These are phyloP conservation scores for Musa troglodytarum DNA, from an alignment of 176 grass and related monocot species.

Conservation along the genomic window DNA sequence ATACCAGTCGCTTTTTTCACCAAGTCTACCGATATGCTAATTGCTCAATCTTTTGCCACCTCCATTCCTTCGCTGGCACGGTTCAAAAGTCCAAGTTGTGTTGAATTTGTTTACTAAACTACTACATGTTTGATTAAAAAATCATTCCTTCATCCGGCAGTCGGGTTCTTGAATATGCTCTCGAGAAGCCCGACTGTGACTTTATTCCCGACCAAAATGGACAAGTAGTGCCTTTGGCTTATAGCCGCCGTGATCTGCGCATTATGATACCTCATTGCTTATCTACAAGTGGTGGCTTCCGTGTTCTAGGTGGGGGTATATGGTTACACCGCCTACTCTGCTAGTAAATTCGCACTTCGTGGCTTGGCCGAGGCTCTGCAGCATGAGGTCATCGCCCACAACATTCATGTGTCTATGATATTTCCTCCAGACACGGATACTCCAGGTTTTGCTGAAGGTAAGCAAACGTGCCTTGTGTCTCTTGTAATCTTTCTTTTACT, in stretches of 20 bases:
- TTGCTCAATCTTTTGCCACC: too few relatives aligned
- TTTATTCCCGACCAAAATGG: too few relatives aligned
- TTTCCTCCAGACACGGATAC: conserved; percentile 90
- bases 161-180: too few relatives aligned
- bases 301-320: conserved; percentile 76
- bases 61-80: too few relatives aligned
- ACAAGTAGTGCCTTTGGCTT: too few relatives aligned
- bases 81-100: too few relatives aligned
- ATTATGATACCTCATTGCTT: neutral
- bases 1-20: neutral
- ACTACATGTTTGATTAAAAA: too few relatives aligned
- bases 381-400: conserved; percentile 68
- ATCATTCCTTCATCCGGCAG: too few relatives aligned
- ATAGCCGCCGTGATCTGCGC: neutral
- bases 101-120: too few relatives aligned
- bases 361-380: conserved; percentile 78
- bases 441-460: conserved; percentile 76
- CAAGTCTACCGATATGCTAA: too few relatives aligned
- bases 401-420: conserved; percentile 77
- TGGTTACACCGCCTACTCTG: conserved; percentile 81
- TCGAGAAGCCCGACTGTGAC: too few relatives aligned
- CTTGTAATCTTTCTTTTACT: too few relatives aligned
- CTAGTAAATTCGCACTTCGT: conserved; percentile 86
- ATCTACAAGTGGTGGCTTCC: neutral
- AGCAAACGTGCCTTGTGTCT: neutral